Conservation (phyloP, 2,329 filamentous ascomycete species). For the Penicillium concentricum region DNA sequence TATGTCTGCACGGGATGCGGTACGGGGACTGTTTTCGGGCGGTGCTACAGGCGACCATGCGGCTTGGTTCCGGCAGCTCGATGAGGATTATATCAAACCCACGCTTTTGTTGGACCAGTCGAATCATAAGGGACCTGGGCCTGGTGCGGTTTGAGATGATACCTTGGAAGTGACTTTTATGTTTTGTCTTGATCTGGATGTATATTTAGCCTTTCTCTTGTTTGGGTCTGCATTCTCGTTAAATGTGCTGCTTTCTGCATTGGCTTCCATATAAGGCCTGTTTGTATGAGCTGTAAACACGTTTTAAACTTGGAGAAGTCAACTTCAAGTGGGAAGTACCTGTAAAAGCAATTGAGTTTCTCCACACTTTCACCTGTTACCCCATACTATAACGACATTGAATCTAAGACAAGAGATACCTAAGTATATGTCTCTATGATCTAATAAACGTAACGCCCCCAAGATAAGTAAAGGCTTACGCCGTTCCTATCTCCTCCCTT, state of each 20-base stretch:
- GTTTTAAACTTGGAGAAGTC: not conserved
- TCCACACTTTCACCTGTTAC: not conserved
- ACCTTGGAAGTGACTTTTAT: not conserved
- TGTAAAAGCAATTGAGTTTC: not conserved
- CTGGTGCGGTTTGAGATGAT: conserved; percentile 37
- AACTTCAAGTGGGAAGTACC: not conserved
- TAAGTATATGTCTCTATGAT: too few relatives aligned
- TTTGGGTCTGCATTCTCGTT: conserved; percentile 5
- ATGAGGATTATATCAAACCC: conserved; percentile 96
- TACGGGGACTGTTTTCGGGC: conserved; percentile 75
- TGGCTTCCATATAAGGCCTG: not conserved
- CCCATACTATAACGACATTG: too few relatives aligned
- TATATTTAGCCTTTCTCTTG: conserved; percentile 21
- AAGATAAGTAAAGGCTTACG: not conserved
- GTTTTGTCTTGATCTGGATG: conserved; percentile 17
- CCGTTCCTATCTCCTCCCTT: not conserved
- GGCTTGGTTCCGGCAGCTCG: conserved; percentile 84
- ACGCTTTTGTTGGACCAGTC: conserved; percentile 76
- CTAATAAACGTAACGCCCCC: not conserved
- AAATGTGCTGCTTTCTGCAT: conserved; percentile 4
- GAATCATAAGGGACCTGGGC: conserved; percentile 39
- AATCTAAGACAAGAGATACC: too few relatives aligned
- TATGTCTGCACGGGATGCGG: conserved; percentile 71
- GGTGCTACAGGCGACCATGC: conserved; percentile 77
- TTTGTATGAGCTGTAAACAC: not conserved